phyloP scores from a whole-genome alignment of 768 basidiomycete genomes.

The Lactifluus echinatus region DNA sequence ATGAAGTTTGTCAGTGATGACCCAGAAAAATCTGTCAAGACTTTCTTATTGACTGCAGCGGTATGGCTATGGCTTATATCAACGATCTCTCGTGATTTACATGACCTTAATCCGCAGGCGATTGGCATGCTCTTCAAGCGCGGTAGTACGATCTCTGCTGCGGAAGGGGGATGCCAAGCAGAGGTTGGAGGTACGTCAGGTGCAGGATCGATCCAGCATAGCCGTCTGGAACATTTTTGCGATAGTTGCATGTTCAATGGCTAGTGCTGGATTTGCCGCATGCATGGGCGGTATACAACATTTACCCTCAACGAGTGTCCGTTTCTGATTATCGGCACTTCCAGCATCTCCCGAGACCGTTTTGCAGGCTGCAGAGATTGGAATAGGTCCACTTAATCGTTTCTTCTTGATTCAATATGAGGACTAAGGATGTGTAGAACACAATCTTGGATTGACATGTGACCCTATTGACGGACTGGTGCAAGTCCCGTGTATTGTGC shows the following conservation, averaged over 20 bases:
- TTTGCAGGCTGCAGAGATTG: conserved; percentile 86
- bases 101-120: conserved; percentile 40
- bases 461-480: conserved; percentile 92
- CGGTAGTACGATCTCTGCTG: conserved; percentile 93
- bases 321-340: background rate
- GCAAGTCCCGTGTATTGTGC: conserved; percentile 91
- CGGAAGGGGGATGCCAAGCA: conserved; percentile 92
- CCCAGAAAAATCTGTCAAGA: conserved; percentile 77
- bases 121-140: conserved; percentile 95
- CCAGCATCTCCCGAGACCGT: conserved; percentile 75
- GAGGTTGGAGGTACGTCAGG: conserved; percentile 73
- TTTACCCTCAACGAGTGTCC: background rate
- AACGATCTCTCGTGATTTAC: conserved; percentile 5
- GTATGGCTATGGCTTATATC: conserved; percentile 39
- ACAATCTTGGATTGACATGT: conserved; percentile 84
- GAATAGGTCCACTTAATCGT: conserved; percentile 50
- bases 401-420: background rate
- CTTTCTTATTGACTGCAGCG: conserved; percentile 83
- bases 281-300: conserved; percentile 72
- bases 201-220: background rate
- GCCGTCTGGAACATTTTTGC: background rate
- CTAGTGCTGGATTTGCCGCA: conserved; percentile 86
- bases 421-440: conserved; percentile 39
- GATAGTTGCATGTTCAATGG: conserved; percentile 91
- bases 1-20: conserved; percentile 81